Evolutionary conservation across 2,329 filamentous ascomycete genomes (phyloP), one percentile per base, ranked within the genome.

Genomic region (Chaetothyriales sp.): DNA sequence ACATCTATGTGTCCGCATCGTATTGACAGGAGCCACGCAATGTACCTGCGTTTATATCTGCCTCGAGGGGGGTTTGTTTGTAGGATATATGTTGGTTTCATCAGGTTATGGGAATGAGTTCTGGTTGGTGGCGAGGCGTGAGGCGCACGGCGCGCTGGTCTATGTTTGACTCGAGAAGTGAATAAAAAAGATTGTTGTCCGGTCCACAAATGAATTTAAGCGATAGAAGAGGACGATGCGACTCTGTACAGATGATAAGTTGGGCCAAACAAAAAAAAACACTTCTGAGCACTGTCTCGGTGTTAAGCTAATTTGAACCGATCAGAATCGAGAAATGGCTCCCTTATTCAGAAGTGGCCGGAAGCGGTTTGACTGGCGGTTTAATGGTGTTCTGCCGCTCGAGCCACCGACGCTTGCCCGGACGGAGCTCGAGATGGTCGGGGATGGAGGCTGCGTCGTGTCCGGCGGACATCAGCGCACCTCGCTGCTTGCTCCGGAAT

Each of bases 401-500:
- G 51, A 76, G 74, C 78, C 83, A 89, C 63, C 73, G 77, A 60
- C 86, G 78, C 75, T 95, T 95, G 52, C 90, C 90, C 18, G 83
- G 79, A 44, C 90, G 81, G 2, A 86, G 92, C 70, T 95, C 89
- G 64, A 89, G 94, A 69, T 95, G 89, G 51, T 87, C 83, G 20
- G 86, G 85, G 22, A 86, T 80, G 18, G 77, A 75, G 51, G 78
- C 75, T 45, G 87, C 77, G 56, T 94, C 87, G 63, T 88, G 83
- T 62, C 86, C 85, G 44, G 82, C 78, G 19, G 78, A 81, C 62
- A 94, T 79, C 71, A 94, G 89, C 51, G 84, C 85, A 59, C 78
- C 83, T 58, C 85, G 81, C 67, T 89, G 92, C 74, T 94, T 95
- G 66, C 88, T 90, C 56, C 90, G 85, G 68, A 95, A 95, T 56